These are phyloP conservation scores for Leccinum subgranulosum DNA, from an alignment of 768 basidiomycete genomes.

Conservation along the genomic window DNA sequence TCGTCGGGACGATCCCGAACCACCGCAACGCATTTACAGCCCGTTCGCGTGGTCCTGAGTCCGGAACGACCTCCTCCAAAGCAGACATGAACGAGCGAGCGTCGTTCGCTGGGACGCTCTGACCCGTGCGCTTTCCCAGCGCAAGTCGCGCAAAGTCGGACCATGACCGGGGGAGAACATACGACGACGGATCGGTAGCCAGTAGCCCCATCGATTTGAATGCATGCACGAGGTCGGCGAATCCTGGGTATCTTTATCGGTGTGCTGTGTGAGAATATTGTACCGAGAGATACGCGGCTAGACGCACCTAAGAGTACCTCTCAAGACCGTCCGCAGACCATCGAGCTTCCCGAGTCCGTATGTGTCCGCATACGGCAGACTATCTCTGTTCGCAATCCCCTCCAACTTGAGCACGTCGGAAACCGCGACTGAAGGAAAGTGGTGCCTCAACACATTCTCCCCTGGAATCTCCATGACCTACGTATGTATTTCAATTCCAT, in stretches of 20 bases:
- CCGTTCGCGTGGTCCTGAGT: constrained; percentile 20
- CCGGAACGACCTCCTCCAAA: constrained; percentile 22
- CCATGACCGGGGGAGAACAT: constrained; percentile 29
- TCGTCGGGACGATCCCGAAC: constrained; percentile 12
- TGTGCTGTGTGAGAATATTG: neutral
- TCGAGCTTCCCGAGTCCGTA: constrained; percentile 53
- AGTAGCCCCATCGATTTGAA: constrained; percentile 74
- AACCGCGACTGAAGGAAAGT: constrained; percentile 66
- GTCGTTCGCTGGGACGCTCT: constrained; percentile 15
- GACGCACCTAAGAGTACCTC: constrained; percentile 78
- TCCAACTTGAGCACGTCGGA: constrained; percentile 65
- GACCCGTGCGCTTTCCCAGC: constrained; percentile 19
- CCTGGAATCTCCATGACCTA: constrained; percentile 52
- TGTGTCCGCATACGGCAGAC: constrained; percentile 61
- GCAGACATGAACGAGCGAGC: constrained; percentile 31
- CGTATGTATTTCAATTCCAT: too few species aligned
- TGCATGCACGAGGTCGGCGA: constrained; percentile 66
- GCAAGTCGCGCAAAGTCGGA: constrained; percentile 36
- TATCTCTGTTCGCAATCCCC: constrained; percentile 84
- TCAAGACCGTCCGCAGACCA: too few species aligned
- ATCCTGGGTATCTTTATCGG: constrained; percentile 73
- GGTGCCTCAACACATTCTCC: constrained; percentile 48
- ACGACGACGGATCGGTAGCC: constrained; percentile 28
- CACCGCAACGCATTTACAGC: constrained; percentile 46
- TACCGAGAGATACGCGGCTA: neutral